These are phyloP conservation scores for Coelastrella sp. DNA, from an alignment of 139 green algal species.

Conservation along the genomic window DNA sequence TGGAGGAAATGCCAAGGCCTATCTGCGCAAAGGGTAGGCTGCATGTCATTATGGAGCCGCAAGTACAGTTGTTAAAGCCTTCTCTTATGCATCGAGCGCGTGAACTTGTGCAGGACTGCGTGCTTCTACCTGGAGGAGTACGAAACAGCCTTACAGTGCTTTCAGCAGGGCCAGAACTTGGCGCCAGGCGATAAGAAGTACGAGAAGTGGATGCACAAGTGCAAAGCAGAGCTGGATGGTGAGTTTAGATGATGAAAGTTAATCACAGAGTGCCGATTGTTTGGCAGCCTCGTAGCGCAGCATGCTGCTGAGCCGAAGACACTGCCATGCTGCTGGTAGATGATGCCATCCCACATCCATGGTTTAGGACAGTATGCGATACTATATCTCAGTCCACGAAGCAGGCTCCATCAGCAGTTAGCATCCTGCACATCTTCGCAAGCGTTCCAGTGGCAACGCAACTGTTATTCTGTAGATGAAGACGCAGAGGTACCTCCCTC, in stretches of 20 bases:
- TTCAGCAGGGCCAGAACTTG: slow-evolving; percentile 69
- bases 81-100: background rate
- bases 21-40: slow-evolving; percentile 74
- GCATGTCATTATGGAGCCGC: background rate
- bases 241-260: background rate
- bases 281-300: no score
- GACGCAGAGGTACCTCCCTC: background rate
- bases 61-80: background rate
- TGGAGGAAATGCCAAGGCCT: slow-evolving; percentile 63
- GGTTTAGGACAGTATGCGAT: no score
- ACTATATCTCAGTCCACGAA: no score
- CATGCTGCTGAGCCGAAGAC: background rate
- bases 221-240: slow-evolving; percentile 83
- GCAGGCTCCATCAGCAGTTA: no score
- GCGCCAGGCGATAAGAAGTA: slow-evolving; percentile 67
- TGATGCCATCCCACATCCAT: background rate
- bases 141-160: slow-evolving; percentile 83
- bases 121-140: slow-evolving; percentile 92
- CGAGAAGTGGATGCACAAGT: slow-evolving; percentile 81
- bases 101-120: slow-evolving; percentile 60
- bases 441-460: no score
- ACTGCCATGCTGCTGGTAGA: background rate
- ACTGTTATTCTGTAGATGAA: background rate
- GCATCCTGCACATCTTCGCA: no score
- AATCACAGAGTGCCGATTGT: background rate